Percentiles rank a stretch among this genome's conserved stretches.
These are phyloP conservation scores for Talaromyces liani DNA, from an alignment of 495 filamentous ascomycete species.

Conservation along the genomic window DNA sequence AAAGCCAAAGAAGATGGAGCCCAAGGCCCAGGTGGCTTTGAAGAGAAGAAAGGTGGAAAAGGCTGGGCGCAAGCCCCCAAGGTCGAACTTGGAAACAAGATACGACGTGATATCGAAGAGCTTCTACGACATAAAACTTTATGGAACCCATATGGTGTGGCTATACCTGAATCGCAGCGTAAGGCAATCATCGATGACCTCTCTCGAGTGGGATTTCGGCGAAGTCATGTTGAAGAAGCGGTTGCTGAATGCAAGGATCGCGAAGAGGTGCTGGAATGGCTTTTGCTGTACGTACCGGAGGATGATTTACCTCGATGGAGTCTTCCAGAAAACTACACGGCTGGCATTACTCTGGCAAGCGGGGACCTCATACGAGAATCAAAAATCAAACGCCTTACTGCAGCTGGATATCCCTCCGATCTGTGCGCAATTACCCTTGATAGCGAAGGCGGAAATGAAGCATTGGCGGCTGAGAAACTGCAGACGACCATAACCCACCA, in stretches of 20 bases:
- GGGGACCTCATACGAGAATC: slow-evolving; percentile 72
- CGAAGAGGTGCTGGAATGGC: slow-evolving; percentile 90
- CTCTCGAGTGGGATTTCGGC: slow-evolving; percentile 67
- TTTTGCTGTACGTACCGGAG: slow-evolving; percentile 92
- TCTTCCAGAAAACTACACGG: slow-evolving; percentile 81
- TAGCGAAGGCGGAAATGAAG: slow-evolving; percentile 60
- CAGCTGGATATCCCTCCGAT: slow-evolving; percentile 76
- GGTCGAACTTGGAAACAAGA: slow-evolving; percentile 82
- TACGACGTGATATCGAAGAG: slow-evolving; percentile 67
- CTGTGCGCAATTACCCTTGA: slow-evolving; percentile 71
- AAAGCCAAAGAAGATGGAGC: slow-evolving; percentile 50
- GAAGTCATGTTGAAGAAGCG: slow-evolving; percentile 84
- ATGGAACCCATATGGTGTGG: slow-evolving; percentile 76
- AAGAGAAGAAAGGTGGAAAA: slow-evolving; percentile 36
- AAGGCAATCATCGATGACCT: slow-evolving; percentile 65
- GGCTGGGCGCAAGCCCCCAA: slow-evolving; percentile 83
- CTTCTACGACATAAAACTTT: slow-evolving; percentile 66
- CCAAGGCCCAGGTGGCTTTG: slow-evolving; percentile 25
- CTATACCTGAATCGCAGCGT: slow-evolving; percentile 50
- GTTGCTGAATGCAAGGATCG: slow-evolving; percentile 77
- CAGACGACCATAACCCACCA: slow-evolving; percentile 56
- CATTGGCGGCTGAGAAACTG: slow-evolving; percentile 67
- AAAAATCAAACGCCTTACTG: slow-evolving; percentile 71
- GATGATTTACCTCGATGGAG: slow-evolving; percentile 89
- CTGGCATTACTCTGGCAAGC: slow-evolving; percentile 76